Percentiles rank a stretch among this genome's conserved stretches.
Evolutionary conservation across 1,284 basidiomycete species (phyloP).

Genomic region (Sporisorium iseilematis-ciliati): DNA sequence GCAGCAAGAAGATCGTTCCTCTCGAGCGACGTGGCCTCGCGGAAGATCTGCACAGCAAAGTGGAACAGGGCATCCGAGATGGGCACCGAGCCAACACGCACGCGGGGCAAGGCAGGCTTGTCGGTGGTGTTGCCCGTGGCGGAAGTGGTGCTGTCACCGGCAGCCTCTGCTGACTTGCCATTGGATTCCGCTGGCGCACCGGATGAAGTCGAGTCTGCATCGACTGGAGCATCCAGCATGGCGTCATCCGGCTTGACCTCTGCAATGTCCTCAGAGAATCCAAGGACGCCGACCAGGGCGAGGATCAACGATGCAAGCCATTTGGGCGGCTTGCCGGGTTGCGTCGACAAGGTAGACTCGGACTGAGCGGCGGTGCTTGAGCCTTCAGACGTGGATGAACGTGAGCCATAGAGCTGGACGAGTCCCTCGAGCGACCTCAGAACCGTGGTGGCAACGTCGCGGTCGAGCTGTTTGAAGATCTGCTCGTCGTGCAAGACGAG

Average conservation of each 20-base stretch:
- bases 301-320: constrained; percentile 52
- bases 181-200: neutral
- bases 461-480: constrained; percentile 76
- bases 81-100: constrained; percentile 20
- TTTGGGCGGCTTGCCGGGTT: constrained; percentile 20
- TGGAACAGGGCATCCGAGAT: constrained; percentile 65
- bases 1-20: constrained; percentile 58
- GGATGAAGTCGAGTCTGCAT: neutral
- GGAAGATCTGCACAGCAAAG: constrained; percentile 65
- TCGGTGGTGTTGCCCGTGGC: neutral
- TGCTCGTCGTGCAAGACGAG: constrained; percentile 81
- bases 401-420: constrained; percentile 28
- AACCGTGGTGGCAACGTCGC: constrained; percentile 67
- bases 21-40: constrained; percentile 54
- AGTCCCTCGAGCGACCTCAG: constrained; percentile 38
- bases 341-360: neutral
- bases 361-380: neutral
- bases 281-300: constrained; percentile 73
- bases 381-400: constrained; percentile 48
- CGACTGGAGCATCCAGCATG: constrained; percentile 22
- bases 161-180: constrained; percentile 1
- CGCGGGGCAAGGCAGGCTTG: constrained; percentile 18
- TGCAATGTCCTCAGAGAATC: constrained; percentile 79
- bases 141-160: neutral
- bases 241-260: constrained; percentile 71